Percentiles rank a stretch among this genome's conserved stretches.
Conservation (phyloP, 352 stramenopile species). For the Phytophthora crassamura region DNA sequence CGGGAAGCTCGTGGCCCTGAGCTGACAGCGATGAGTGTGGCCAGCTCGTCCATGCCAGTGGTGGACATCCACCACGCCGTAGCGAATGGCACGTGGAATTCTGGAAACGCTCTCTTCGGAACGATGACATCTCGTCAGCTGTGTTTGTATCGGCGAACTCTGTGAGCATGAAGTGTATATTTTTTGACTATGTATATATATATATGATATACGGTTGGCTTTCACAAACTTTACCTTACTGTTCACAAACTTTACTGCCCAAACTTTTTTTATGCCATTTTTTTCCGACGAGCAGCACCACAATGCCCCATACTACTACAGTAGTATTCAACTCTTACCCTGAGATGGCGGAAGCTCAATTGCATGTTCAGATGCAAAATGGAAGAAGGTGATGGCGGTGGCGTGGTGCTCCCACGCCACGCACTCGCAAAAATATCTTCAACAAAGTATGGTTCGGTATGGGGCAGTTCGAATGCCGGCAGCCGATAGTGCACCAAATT, state of each 20-base stretch:
- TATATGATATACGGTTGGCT: slow-evolving; percentile 3
- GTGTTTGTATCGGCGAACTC: slow-evolving; percentile 30
- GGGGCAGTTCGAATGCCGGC: too few relatives aligned
- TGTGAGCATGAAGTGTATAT: neutral
- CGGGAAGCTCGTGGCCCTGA: slow-evolving; percentile 23
- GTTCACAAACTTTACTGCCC: too few relatives aligned
- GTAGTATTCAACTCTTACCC: too few relatives aligned
- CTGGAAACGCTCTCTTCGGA: slow-evolving; percentile 39
- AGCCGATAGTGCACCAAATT: too few relatives aligned
- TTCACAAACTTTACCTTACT: too few relatives aligned
- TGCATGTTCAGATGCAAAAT: too few relatives aligned
- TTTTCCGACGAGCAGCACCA: too few relatives aligned
- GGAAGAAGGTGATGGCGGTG: neutral
- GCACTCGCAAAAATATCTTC: slow-evolving; percentile 8
- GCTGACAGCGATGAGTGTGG: slow-evolving; percentile 2
- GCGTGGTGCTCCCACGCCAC: too few relatives aligned
- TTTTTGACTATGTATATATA: neutral
- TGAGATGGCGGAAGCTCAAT: too few relatives aligned
- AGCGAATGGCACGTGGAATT: slow-evolving; percentile 31
- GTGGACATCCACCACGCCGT: slow-evolving; percentile 50
- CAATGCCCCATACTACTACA: too few relatives aligned
- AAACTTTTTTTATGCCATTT: too few relatives aligned
- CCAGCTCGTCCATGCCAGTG: slow-evolving; percentile 23
- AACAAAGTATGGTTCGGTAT: slow-evolving; percentile 2
- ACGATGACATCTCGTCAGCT: slow-evolving; percentile 40